Conservation (phyloP, 371 early-diverging fungal genomes). For the Zopfochytrium polystomum region DNA sequence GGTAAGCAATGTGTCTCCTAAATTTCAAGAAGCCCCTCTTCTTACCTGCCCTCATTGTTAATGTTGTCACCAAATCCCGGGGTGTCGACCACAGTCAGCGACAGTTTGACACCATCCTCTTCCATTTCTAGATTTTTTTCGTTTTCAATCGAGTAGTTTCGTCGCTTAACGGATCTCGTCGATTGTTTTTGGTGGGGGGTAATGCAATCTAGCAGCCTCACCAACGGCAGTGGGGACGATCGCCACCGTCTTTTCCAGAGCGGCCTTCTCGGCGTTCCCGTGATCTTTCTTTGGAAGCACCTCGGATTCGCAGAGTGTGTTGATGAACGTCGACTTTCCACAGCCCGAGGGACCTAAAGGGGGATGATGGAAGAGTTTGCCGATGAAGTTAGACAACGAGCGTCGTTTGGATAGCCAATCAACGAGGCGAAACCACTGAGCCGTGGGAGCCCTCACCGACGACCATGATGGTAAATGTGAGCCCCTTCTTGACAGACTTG, state of each 20-base stretch:
- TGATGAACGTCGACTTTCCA: conserved; percentile 97
- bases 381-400: too few relatives aligned
- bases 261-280: conserved; percentile 66
- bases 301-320: conserved; percentile 80
- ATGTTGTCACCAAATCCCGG: conserved; percentile 94
- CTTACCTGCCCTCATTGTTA: conserved; percentile 48
- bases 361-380: too few relatives aligned
- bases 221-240: conserved; percentile 70
- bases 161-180: too few relatives aligned
- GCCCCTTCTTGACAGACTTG: conserved; percentile 94
- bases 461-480: conserved; percentile 80
- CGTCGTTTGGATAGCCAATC: too few relatives aligned
- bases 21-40: not conserved
- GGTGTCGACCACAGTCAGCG: conserved; percentile 86
- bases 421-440: too few relatives aligned
- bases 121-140: conserved; percentile 83
- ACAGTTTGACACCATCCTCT: conserved; percentile 89
- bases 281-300: conserved; percentile 54
- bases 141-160: too few relatives aligned
- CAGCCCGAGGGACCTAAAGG: too few relatives aligned
- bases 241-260: conserved; percentile 80
- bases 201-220: too few relatives aligned
- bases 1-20: too few relatives aligned
- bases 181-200: too few relatives aligned
- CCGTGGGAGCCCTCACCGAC: too few relatives aligned